Evolutionary conservation across 768 basidiomycete genomes (phyloP), one percentile per base, ranked within the genome.

Genomic region (Amanita brunnescens): DNA sequence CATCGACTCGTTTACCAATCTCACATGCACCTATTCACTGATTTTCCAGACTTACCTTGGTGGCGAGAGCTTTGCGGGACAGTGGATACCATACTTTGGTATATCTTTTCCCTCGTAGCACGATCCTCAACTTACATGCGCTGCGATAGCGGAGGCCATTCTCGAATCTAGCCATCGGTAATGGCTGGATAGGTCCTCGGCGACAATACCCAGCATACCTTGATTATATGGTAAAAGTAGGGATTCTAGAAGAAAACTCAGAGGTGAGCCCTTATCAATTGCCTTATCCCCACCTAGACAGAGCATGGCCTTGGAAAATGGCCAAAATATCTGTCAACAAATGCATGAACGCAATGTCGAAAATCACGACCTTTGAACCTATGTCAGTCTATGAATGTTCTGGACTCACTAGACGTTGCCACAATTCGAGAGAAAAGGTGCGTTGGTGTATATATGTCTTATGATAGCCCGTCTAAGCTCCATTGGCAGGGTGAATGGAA

Each of bases 51-150:
- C 94, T 5, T 99, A 94, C 66, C 69, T 99, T 3, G 89, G 88
- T 0, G 96, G 96, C 53, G 96, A 99, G 73, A 93, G 91, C 54
- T 99, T 83, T 65, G 96, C 94, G 23, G 96, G 96, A 20, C 94
- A 98, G 70, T 98, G 87, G 72, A 95, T 99, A 59, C 96, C 96
- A 3, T 95, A 91, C 66, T 93, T 93, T 59, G 91, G 91, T 85
- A 59, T 70, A 62, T 1, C 10, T 14, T 13, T 23, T 23, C 12
- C 14, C 2, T 53, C 20, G 14, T n/a, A 16, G 20, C 8, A 8
- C 8, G 13, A 16, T 2, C n/a, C 8, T 18, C 14, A 6, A 35
- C 26, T 35, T n/a, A n/a, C 10, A 14, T 39, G 6, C 24, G 12
- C 23, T 29, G 14, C 41, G 54, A 18, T 54, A 93, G 93, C 91